These are phyloP conservation scores for Parachaetomium inaequale DNA, from an alignment of 495 filamentous ascomycete species.

Conservation along the genomic window DNA sequence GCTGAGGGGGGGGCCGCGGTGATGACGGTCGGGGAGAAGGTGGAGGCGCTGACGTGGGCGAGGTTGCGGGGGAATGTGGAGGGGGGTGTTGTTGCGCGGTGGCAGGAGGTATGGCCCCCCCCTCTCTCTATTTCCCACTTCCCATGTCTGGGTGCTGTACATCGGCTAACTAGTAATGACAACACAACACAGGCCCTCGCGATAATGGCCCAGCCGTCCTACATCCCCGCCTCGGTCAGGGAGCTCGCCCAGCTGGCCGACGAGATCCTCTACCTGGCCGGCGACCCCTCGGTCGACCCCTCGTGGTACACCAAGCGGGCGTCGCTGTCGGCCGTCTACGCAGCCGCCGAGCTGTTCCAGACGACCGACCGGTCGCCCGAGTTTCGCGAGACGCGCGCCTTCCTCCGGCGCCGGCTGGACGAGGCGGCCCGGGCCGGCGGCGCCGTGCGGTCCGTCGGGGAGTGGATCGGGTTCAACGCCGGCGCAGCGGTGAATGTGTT, in stretches of 20 bases:
- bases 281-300: constrained; percentile 74
- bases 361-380: constrained; percentile 70
- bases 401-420: constrained; percentile 70
- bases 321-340: constrained; percentile 74
- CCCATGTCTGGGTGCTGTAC: background rate
- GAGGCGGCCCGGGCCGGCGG: constrained; percentile 59
- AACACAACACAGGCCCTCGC: constrained; percentile 64
- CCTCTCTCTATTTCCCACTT: background rate
- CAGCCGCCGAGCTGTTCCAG: constrained; percentile 86
- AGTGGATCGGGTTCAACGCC: constrained; percentile 78
- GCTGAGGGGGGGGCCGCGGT: constrained; percentile 3
- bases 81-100: constrained; percentile 59
- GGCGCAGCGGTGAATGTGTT: constrained; percentile 59
- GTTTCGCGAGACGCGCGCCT: constrained; percentile 70
- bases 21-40: constrained; percentile 50
- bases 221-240: constrained; percentile 70
- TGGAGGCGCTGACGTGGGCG: constrained; percentile 64
- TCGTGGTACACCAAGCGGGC: constrained; percentile 90
- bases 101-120: constrained; percentile 66
- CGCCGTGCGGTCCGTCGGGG: constrained; percentile 55
- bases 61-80: constrained; percentile 67
- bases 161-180: background rate
- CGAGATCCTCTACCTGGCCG: constrained; percentile 82
- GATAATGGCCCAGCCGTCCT: constrained; percentile 74
- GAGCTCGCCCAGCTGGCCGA: constrained; percentile 79